Evolutionary conservation across 2,329 filamentous ascomycete genomes (phyloP).

Genomic region (Fusarium cicatricum): DNA sequence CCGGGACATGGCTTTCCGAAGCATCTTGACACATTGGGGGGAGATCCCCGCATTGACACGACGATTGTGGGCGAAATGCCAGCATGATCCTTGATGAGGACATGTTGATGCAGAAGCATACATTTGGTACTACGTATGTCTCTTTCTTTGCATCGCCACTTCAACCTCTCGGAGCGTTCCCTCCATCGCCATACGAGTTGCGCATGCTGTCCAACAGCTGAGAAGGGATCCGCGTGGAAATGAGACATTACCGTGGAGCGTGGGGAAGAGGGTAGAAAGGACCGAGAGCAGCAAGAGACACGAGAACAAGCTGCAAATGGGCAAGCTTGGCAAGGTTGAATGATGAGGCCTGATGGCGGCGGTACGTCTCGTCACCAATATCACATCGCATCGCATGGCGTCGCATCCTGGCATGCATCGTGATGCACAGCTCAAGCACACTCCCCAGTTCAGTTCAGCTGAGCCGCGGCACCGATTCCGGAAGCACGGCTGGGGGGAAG

Average conservation of each 20-base stretch:
- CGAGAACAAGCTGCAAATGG: slow-evolving; percentile 1
- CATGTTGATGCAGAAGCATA: background rate
- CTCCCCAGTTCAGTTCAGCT: slow-evolving; percentile 17
- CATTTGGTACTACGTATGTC: no score
- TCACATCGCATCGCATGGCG: slow-evolving; percentile 13
- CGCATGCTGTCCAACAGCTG: no score
- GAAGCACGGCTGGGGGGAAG: slow-evolving; percentile 18
- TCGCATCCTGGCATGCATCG: slow-evolving; percentile 3
- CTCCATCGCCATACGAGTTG: background rate
- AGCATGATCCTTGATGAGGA: slow-evolving; percentile 20
- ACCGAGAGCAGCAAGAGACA: background rate
- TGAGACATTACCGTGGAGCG: no score
- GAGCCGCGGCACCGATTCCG: slow-evolving; percentile 22
- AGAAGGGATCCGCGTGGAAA: slow-evolving; percentile 14
- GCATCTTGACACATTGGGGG: slow-evolving; percentile 15
- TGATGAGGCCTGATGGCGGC: slow-evolving; percentile 34
- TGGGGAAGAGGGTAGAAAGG: slow-evolving; percentile 1
- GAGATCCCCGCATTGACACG: slow-evolving; percentile 4
- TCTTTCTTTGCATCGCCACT: no score
- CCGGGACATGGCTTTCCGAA: slow-evolving; percentile 8
- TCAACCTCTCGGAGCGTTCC: background rate
- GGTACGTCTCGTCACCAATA: slow-evolving; percentile 32
- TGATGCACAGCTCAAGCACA: no score
- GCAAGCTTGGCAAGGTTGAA: slow-evolving; percentile 13
- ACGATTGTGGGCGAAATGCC: background rate